Evolutionary conservation across 2,329 filamentous ascomycete genomes (phyloP), one percentile per base, ranked within the genome.

Genomic region (Xylariaceae sp.): DNA sequence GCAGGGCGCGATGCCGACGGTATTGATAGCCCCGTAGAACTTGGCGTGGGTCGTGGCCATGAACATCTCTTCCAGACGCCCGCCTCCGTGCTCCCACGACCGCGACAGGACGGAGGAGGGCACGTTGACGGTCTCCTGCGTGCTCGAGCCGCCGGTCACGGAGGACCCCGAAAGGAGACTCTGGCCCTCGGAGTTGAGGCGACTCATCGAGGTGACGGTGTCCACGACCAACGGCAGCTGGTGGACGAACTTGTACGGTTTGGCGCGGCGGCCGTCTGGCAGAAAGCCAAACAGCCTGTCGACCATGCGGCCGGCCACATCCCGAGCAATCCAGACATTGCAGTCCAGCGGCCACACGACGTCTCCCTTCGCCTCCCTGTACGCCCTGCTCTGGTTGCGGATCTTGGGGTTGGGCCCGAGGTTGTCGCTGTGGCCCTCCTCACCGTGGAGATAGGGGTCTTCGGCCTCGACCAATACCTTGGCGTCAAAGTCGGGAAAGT

Each of bases 391-490:
- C 69, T 96, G 86, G 57, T 98, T 98, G 32, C 92, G 73, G 48
- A 98, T 93, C 66, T 98, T 98, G n/a, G 92, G 92, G 52, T 98
- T 98, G 1, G 92, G 92, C 0, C 93, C 93, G 36, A 96, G 70
- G 36, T 75, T 70, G 42, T 71, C 60, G 31, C 61, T 50, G 29
- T 68, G 60, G 33, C 68, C 70, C 9, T 61, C 58, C 19, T 65
- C 50, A 19, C 69, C 71, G 33, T 76, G 71, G 7, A 94, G 64
- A 19, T 77, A 58, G 1, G 83, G 77, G 54, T 94, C 88, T 39
- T 94, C 83, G 31, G 83, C 75, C 62, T 95, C 90, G 30, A 95
- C 68, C 9, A 89, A 70, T 3, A 96, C 67, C 33, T 70, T 72
- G 2, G 77, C 80, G 59, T 94, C 80, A 47, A 77, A 72, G 10